Base-by-base conservation (phyloP, 805 yeast genomes). In the Priceomyces castillae region DNA sequence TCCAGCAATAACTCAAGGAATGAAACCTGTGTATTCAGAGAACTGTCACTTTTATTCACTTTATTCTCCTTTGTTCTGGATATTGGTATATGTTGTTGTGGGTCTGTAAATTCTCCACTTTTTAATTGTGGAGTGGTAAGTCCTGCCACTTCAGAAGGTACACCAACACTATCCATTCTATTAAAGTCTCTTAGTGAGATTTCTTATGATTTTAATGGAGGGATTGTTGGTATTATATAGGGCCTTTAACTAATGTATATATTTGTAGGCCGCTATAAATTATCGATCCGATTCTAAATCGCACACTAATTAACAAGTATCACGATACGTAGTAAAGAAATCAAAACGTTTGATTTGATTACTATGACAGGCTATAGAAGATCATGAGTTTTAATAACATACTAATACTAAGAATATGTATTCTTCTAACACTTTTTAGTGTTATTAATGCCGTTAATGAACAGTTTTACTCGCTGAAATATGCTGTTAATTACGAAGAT, bases 121-220 rank as follows among this genome's bases (percentile, higher is more conserved):
- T 58, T 56, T 23, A 66, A 47, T 23, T 61, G 62, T 2, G 69
- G 65, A 4, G 74, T 69, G 11, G 62, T 57, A 30, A 69, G 63
- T 1, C 64, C 72, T 12, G 33, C 28, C n/a, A 46, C 41, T 12
- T 42, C 48, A 12, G 43, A 30, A 10, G 40, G 18, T 7, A 41
- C 10, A 11, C 31, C 15, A 28, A 4, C 10, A 28, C 15, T 11
- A n/a, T n/a, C 10, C 31, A 28, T 28, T 6, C 15, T 12, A 28
- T 28, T 28, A n/a, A 9, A 22, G 9, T 7, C 9, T 22, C 9
- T 22, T 7, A 7, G 9, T 22, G 25, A 22, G n/a, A n/a, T n/a
- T n/a, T n/a, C n/a, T n/a, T n/a, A n/a, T n/a, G n/a, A n/a, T n/a
- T n/a, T n/a, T n/a, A n/a, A n/a, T n/a, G n/a, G n/a, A n/a, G n/a